Conservation (phyloP, 2,329 filamentous ascomycete species). For the Annulohypoxylon truncatum region DNA sequence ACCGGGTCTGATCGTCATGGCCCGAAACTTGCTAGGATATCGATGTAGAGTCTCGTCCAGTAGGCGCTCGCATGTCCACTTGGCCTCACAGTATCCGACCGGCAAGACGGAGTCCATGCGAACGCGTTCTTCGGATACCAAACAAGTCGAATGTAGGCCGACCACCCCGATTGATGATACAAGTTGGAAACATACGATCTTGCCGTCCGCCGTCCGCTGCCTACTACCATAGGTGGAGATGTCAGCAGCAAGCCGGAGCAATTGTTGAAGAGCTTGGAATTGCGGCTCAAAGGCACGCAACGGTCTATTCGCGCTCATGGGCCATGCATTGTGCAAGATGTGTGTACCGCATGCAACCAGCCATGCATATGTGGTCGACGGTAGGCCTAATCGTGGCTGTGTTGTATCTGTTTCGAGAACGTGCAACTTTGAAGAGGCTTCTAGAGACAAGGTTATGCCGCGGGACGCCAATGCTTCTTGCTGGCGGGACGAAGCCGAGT, state of each 20-base stretch:
- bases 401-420: constrained; percentile 56
- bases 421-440: constrained; percentile 51
- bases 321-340: constrained; percentile 64
- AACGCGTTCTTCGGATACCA: constrained; percentile 54
- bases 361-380: constrained; percentile 50
- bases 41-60: constrained; percentile 59
- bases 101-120: constrained; percentile 54
- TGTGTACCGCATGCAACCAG: constrained; percentile 57
- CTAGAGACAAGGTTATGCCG: not conserved
- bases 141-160: constrained; percentile 46
- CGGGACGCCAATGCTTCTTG: not conserved
- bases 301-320: constrained; percentile 57
- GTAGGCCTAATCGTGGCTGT: constrained; percentile 58
- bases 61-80: constrained; percentile 62
- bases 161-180: constrained; percentile 56
- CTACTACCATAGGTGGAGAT: not conserved
- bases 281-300: constrained; percentile 56
- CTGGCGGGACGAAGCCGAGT: not conserved
- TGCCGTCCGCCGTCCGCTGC: not conserved
- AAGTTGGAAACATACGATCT: constrained; percentile 51
- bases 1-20: constrained; percentile 58
- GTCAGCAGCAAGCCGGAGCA: not conserved
- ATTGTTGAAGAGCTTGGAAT: constrained; percentile 45
- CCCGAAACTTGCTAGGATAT: constrained; percentile 54
- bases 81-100: constrained; percentile 63